These are phyloP conservation scores for Hypericum androsaemum DNA, from an alignment of 345 rosid species.

Conservation along the genomic window DNA sequence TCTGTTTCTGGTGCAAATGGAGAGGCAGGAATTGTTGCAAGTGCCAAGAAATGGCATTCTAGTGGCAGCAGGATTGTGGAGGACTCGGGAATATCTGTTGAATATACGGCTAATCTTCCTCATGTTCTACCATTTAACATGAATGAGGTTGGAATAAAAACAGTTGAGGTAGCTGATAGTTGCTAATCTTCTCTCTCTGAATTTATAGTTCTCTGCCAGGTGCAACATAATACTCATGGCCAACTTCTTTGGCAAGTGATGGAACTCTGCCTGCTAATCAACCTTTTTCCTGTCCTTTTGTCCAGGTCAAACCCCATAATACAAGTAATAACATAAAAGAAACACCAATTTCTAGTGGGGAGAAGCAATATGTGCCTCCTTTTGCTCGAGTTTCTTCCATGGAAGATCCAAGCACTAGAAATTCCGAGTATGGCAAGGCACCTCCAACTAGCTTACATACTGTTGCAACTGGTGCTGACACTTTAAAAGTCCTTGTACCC, in stretches of 20 bases:
- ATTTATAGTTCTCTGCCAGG: no score
- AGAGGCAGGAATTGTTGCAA: constrained; percentile 25
- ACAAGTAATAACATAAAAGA: constrained; percentile 29
- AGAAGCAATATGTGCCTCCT: constrained; percentile 60
- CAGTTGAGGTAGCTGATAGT: constrained; percentile 7
- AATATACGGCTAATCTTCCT: constrained; percentile 23
- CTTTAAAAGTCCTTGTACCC: constrained; percentile 34
- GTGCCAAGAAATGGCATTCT: constrained; percentile 18
- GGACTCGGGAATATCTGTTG: constrained; percentile 24
- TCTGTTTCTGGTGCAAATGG: constrained; percentile 20
- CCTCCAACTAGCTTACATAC: constrained; percentile 32
- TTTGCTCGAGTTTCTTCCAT: constrained; percentile 69
- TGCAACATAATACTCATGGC: no score
- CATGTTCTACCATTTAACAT: constrained; percentile 21
- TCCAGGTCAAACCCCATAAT: constrained; percentile 38
- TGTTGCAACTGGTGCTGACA: constrained; percentile 23
- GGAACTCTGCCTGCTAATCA: constrained; percentile 10
- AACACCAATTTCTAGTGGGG: constrained; percentile 32
- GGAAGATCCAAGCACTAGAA: constrained; percentile 50
- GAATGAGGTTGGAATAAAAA: constrained; percentile 27
- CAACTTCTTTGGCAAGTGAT: constrained; percentile 6
- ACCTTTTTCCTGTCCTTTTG: constrained; percentile 11
- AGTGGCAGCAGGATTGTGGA: constrained; percentile 8
- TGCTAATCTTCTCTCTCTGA: no score
- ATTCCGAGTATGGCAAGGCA: constrained; percentile 48